A percentile compares a stretch with the other conserved stretches of the same genome.
Evolutionary conservation across 108 stramenopile genomes (phyloP).

Genomic region (Cyclotella choctawhatcheeana): DNA sequence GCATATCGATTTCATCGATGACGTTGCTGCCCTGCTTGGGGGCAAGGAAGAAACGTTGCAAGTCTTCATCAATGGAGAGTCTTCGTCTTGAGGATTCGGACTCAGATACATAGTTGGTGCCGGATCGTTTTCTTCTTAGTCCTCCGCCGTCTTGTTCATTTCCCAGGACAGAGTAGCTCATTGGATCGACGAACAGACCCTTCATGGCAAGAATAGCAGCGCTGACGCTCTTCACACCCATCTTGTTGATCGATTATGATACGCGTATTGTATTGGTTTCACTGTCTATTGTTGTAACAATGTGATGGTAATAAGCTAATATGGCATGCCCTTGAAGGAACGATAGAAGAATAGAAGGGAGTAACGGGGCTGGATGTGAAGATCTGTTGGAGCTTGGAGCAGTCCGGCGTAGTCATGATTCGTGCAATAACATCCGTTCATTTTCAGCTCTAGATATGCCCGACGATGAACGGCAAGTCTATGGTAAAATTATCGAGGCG

Average conservation of each 20-base stretch:
- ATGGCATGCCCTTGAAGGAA: no score
- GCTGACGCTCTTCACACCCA: conserved; percentile 11
- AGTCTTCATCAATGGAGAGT: conserved; percentile 6
- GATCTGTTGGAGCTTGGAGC: no score
- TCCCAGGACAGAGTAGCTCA: not conserved
- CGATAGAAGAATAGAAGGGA: no score
- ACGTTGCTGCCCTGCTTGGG: not conserved
- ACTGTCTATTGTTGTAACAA: no score
- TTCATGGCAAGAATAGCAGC: conserved; percentile 16
- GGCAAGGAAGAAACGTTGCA: conserved; percentile 17
- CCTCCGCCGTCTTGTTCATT: conserved; percentile 1
- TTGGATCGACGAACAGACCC: not conserved
- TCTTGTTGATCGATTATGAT: not conserved
- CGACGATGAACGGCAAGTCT: no score
- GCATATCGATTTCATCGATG: conserved; percentile 22
- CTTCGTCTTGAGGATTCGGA: conserved; percentile 16
- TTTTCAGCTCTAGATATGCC: no score
- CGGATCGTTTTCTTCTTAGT: conserved; percentile 25
- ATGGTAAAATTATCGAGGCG: no score
- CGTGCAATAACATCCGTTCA: no score
- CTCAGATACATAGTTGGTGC: not conserved
- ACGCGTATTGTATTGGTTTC: no score
- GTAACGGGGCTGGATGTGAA: no score
- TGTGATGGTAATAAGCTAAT: no score
- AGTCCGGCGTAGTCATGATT: no score